These are phyloP conservation scores for Sambucus nigra DNA, from an alignment of 129 eudicot species.

Conservation along the genomic window DNA sequence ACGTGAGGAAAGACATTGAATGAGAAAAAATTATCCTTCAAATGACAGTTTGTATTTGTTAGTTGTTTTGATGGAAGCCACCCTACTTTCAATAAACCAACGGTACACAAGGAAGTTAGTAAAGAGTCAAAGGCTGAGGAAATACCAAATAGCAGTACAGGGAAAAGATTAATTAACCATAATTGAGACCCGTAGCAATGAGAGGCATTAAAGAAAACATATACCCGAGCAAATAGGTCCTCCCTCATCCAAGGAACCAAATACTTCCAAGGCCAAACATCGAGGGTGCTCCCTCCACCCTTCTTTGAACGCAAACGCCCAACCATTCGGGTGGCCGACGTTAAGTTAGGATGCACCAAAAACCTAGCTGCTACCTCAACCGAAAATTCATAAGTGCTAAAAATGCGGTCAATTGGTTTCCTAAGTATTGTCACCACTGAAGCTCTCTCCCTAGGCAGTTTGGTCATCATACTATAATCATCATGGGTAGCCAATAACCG, in stretches of 20 bases:
- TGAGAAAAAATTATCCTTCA: too few relatives aligned
- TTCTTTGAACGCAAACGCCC: slow-evolving; percentile 41
- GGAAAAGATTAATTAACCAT: not conserved
- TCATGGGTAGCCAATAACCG: slow-evolving; percentile 80
- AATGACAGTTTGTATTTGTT: too few relatives aligned
- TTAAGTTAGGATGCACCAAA: slow-evolving; percentile 77
- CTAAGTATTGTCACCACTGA: slow-evolving; percentile 88
- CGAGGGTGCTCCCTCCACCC: slow-evolving; percentile 63
- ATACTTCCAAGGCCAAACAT: slow-evolving; percentile 99
- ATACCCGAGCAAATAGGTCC: slow-evolving; percentile 87
- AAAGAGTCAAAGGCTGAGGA: not conserved
- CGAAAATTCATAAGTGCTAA: slow-evolving; percentile 92
- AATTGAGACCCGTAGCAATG: not conserved
- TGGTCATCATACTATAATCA: slow-evolving; percentile 86
- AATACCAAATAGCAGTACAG: not conserved
- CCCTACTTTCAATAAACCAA: too few relatives aligned
- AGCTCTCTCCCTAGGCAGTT: slow-evolving; percentile 67
- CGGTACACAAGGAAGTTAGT: too few relatives aligned
- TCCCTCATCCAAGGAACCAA: slow-evolving; percentile 98
- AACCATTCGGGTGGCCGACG: slow-evolving; percentile 55
- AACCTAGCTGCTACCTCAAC: slow-evolving; percentile 94
- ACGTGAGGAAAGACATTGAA: too few relatives aligned
- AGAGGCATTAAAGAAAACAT: slow-evolving; percentile 9
- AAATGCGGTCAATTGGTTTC: slow-evolving; percentile 88
- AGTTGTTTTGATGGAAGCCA: too few relatives aligned